Evolutionary conservation across 176 grass and related monocot species (phyloP), one percentile per base, ranked within the genome.

Genomic region (Rhynchospora pubera): DNA sequence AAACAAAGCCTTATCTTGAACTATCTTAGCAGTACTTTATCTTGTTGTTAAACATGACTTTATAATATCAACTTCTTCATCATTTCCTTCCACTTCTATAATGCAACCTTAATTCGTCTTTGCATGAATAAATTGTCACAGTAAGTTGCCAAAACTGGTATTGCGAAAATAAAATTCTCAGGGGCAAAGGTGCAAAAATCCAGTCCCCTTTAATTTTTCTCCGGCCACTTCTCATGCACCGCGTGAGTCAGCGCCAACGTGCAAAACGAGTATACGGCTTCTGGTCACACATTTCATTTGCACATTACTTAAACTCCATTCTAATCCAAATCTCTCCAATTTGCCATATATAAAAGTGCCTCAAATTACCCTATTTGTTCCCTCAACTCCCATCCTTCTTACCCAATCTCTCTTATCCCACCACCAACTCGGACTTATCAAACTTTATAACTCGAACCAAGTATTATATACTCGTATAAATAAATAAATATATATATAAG

Each of bases 221-320:
- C 65, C 65, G 65, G 7, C 16, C 39, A 11, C 1, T 7, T 44
- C 15, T 42, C 3, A 39, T 39, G 34, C 34, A 14, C 5, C 56
- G 77, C 52, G 56, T 79, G 30, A 75, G 79, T 82, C 58, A 82
- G 34, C 61, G 5, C 30, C 16, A 82, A 82, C 79, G 79, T 82
- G 79, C 43, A 53, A 82, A 82, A 82, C 61, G 79, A 77, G 72
- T 44, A 50, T 19, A 50, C 53, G 8, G 8, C 22, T 55, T 57
- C 32, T 21, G 34, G 34, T 39, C 34, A 39, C 34, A 39, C 34
- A 39, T 39, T 39, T 39, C 34, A 39, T 39, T 39, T 39, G 34
- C 34, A 39, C 18, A 62, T 64, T 81, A 65, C 44, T 62, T 58
- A 58, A 28, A 77, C 19, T 15, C 42, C 39, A 47, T 44, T 47